Evolutionary conservation across 352 stramenopile species (phyloP), one percentile per base, ranked within the genome.

Genomic region (Phytopythium delawarense): DNA sequence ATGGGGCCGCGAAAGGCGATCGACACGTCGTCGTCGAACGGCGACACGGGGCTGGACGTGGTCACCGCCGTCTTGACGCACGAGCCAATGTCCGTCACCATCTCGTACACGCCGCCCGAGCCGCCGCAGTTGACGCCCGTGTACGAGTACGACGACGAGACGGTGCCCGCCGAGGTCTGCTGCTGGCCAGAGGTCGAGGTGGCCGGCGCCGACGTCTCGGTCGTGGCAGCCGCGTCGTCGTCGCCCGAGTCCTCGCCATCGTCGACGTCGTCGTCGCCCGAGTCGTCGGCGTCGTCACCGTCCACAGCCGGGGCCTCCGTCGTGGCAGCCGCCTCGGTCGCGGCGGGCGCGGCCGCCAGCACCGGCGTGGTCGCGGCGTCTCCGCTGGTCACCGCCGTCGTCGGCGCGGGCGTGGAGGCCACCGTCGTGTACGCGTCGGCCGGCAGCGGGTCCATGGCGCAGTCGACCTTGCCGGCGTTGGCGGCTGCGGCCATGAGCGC

Each of bases 1-100:
- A 91, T 78, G 7, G 75, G 78, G 1, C 80, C 84, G 58, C 84
- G 81, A 69, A 93, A 82, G 9, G 82, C 66, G 45, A 91, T 28
- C 48, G 84, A 82, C 30, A 91, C 72, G 28, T 88, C 81, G 42
- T 87, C 76, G 49, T 88, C 74, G 21, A 91, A 71, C 16, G 84
- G 81, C 15, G 76, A 86, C 46, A 93, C 67, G 7, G 75, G 67
- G 57, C 53, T 85, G 16, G 39, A 64, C 30, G 74, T 79, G 4
- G 63, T 70, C 52, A 85, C 71, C 35, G 71, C 54, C 53, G 60
- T 62, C 66, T 81, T 88, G 64, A 72, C 30, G 66, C 84, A 93
- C 57, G 71, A 77, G 2, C 44, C 64, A 20, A 88, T 66, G 69
- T 91, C 70, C 21, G 84, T 91, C 67, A 93, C 84, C 70, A 86